Evolutionary conservation across 768 basidiomycete species (phyloP).

Genomic region (Jaapia argillacea): DNA sequence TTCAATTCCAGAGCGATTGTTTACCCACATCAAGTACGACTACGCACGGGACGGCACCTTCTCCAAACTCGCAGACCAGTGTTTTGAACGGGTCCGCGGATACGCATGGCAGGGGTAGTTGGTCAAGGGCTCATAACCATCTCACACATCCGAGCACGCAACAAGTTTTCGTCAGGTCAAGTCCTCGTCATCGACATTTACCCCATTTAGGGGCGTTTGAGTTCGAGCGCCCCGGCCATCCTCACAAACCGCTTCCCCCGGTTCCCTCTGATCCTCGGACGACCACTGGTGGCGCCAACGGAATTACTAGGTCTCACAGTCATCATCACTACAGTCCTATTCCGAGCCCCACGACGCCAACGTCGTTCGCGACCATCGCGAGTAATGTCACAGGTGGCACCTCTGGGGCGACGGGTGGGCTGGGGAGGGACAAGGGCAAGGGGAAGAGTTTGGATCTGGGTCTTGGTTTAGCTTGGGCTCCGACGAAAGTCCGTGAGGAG

Average conservation of each 20-base stretch:
- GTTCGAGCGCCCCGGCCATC: constrained; percentile 9
- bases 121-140: not conserved
- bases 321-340: not conserved
- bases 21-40: too few relatives aligned
- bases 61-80: not conserved
- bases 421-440: too few relatives aligned
- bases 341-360: not conserved
- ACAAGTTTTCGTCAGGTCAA: too few relatives aligned
- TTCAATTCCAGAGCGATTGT: not conserved
- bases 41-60: not conserved
- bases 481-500: constrained; percentile 54
- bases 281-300: not conserved
- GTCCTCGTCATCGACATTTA: not conserved
- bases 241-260: constrained; percentile 14
- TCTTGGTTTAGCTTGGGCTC: constrained; percentile 64
- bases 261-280: constrained; percentile 13
- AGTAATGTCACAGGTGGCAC: not conserved
- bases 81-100: not conserved
- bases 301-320: too few relatives aligned
- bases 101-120: not conserved
- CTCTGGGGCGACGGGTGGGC: too few relatives aligned
- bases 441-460: constrained; percentile 61
- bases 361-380: not conserved
- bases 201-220: not conserved
- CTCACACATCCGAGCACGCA: not conserved